phyloP scores from a whole-genome alignment of 306 rosid species.

The Citrullus amarus region DNA sequence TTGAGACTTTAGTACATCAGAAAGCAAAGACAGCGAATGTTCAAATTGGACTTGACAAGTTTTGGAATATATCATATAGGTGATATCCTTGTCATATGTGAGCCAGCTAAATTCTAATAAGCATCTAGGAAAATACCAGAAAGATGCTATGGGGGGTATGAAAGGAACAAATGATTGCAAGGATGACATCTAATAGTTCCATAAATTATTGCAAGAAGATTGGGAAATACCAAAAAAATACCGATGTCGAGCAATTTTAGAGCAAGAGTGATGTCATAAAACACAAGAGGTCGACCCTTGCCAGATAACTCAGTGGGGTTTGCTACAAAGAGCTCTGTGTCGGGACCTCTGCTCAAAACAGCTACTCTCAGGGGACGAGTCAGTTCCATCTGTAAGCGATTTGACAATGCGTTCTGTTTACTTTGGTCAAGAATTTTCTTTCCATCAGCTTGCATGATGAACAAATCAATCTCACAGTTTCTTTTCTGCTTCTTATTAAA shows the following conservation, averaged over 20 bases:
- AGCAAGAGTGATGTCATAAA: slow-evolving; percentile 76
- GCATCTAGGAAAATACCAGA: background rate
- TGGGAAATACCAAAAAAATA: slow-evolving; percentile 57
- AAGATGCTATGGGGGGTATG: background rate
- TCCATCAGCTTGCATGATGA: slow-evolving; percentile 83
- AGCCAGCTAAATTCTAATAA: background rate
- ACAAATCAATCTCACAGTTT: slow-evolving; percentile 78
- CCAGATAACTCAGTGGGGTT: slow-evolving; percentile 88
- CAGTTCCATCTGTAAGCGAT: slow-evolving; percentile 61
- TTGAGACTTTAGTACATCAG: background rate
- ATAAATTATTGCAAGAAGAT: background rate
- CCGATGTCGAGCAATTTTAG: slow-evolving; percentile 58
- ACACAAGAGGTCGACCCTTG: slow-evolving; percentile 91
- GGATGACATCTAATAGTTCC: slow-evolving; percentile 1
- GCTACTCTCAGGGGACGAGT: slow-evolving; percentile 81
- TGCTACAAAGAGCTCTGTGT: slow-evolving; percentile 74
- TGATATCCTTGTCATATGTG: background rate
- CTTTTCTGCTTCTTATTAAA: slow-evolving; percentile 43
- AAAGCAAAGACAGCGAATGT: background rate
- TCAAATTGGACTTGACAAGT: background rate
- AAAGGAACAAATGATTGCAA: background rate
- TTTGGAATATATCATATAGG: background rate
- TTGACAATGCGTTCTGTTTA: slow-evolving; percentile 58
- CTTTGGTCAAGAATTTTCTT: slow-evolving; percentile 71
- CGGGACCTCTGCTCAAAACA: slow-evolving; percentile 72